phyloP scores from a whole-genome alignment of 805 yeast species.

The Starmera caribaea region DNA sequence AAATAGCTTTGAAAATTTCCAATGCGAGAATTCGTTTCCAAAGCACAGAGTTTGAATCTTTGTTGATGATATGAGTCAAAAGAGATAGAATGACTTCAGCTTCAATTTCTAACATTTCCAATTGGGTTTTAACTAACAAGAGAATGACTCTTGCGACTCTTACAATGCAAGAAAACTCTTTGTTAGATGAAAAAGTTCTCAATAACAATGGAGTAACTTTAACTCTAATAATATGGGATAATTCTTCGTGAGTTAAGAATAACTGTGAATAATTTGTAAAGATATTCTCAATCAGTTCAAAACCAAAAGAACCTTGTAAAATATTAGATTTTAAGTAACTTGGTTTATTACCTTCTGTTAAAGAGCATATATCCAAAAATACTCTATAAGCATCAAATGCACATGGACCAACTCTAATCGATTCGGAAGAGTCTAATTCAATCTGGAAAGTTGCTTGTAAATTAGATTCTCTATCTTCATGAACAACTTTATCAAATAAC shows the following conservation, averaged over 20 bases:
- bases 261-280: conserved; percentile 50
- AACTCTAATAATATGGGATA: conserved; percentile 55
- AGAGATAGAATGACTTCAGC: conserved; percentile 73
- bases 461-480: conserved; percentile 23
- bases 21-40: conserved; percentile 74
- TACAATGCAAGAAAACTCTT: conserved; percentile 59
- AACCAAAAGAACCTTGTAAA: conserved; percentile 55
- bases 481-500: conserved; percentile 57
- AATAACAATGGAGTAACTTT: conserved; percentile 70
- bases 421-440: conserved; percentile 16
- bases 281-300: conserved; percentile 78
- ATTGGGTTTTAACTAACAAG: conserved; percentile 45
- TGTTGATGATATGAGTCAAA: conserved; percentile 60
- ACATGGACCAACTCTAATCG: conserved; percentile 34
- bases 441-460: too few species aligned
- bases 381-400: conserved; percentile 65
- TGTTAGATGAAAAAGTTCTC: conserved; percentile 47
- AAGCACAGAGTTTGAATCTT: conserved; percentile 39
- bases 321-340: conserved; percentile 40
- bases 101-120: conserved; percentile 59
- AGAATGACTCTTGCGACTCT: conserved; percentile 67
- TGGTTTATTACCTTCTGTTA: conserved; percentile 52
- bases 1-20: conserved; percentile 59
- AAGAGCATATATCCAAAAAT: conserved; percentile 61
- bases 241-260: conserved; percentile 51